phyloP scores from a whole-genome alignment of 306 rosid species.

The Prinsepia uniflora region DNA sequence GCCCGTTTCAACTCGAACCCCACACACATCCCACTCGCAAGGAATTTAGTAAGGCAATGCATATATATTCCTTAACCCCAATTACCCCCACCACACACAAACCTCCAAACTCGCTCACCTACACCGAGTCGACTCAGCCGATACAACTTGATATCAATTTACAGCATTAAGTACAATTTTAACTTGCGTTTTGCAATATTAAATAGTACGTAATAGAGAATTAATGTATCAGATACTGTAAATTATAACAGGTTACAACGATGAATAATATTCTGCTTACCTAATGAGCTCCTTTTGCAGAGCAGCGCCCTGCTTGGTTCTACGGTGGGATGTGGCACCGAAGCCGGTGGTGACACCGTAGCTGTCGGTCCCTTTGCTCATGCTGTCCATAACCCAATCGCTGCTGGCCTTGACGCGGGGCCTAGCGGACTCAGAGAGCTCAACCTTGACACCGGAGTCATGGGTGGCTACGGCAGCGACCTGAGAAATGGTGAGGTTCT shows the following conservation, averaged over 20 bases:
- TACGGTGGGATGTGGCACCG: constrained; percentile 82
- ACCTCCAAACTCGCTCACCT: not conserved
- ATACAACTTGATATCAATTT: not conserved
- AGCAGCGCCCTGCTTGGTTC: constrained; percentile 92
- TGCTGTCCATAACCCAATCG: constrained; percentile 87
- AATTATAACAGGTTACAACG: not conserved
- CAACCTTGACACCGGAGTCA: constrained; percentile 44
- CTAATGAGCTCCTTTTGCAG: constrained; percentile 80
- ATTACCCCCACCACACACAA: not conserved
- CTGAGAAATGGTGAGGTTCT: constrained; percentile 62
- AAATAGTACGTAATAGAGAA: not conserved
- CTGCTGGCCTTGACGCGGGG: constrained; percentile 87
- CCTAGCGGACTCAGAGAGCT: constrained; percentile 59
- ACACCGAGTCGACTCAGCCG: constrained; percentile 8
- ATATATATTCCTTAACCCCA: not conserved
- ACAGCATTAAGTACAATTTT: not conserved
- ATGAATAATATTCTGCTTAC: constrained; percentile 24
- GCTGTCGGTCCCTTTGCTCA: constrained; percentile 70
- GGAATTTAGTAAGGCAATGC: not conserved
- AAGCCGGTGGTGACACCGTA: constrained; percentile 95
- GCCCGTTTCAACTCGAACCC: not conserved
- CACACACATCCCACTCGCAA: no score
- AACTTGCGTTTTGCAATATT: not conserved
- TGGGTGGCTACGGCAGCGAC: constrained; percentile 68
- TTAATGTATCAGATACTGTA: not conserved